Evolutionary conservation across 257 asterid genomes (phyloP).

Genomic region (Vinca minor): DNA sequence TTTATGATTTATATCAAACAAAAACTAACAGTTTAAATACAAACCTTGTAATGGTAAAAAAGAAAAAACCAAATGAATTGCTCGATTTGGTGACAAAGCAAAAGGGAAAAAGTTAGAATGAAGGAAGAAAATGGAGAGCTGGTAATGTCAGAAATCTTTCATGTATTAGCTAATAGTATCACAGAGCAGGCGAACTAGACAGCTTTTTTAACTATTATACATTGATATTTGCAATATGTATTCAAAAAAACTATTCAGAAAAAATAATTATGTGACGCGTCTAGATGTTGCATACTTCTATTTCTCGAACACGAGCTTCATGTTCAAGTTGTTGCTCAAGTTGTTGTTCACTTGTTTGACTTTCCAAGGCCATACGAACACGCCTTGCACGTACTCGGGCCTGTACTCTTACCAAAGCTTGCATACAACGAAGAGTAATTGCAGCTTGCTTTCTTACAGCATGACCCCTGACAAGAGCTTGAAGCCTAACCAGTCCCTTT

Average conservation of each 20-base stretch:
- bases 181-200: not conserved
- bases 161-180: not conserved
- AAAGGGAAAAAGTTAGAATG: not conserved
- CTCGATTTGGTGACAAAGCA: not conserved
- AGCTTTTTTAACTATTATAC: not conserved
- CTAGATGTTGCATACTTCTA: slow-evolving; percentile 52
- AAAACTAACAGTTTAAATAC: too few relatives aligned
- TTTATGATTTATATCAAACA: not conserved
- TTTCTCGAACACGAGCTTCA: slow-evolving; percentile 76
- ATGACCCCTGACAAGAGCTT: slow-evolving; percentile 98
- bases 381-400: slow-evolving; percentile 99
- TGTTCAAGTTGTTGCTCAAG: slow-evolving; percentile 67
- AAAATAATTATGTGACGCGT: not conserved
- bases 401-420: slow-evolving; percentile 94
- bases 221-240: not conserved
- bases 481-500: slow-evolving; percentile 96
- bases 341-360: slow-evolving; percentile 62
- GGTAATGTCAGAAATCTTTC: not conserved
- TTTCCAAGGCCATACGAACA: slow-evolving; percentile 84
- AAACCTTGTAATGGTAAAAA: not conserved
- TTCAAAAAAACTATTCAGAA: not conserved
- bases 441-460: slow-evolving; percentile 99
- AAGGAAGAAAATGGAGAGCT: not conserved
- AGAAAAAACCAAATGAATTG: not conserved
- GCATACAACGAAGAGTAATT: slow-evolving; percentile 95